phyloP scores from a whole-genome alignment of 2,329 filamentous ascomycete genomes.

The Metarhizium humberi region DNA sequence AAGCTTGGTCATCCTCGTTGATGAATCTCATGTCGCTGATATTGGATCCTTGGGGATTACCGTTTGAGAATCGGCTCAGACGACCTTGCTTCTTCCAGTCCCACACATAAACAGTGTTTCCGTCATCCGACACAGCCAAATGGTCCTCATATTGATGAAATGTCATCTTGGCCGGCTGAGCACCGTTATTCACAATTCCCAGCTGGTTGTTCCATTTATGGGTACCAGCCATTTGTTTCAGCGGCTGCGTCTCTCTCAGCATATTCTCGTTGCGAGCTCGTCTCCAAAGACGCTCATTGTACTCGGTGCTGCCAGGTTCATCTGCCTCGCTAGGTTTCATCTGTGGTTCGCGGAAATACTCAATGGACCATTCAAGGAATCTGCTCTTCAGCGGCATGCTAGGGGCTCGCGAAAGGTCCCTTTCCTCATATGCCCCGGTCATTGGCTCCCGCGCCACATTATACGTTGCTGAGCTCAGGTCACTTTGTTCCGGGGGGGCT shows the following conservation, averaged over 20 bases:
- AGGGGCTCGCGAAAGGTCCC: conserved; percentile 49
- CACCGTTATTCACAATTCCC: conserved; percentile 79
- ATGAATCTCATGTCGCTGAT: conserved; percentile 96
- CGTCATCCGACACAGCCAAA: conserved; percentile 84
- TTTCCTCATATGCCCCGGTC: conserved; percentile 64
- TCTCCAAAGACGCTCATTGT: conserved; percentile 90
- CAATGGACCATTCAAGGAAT: conserved; percentile 92
- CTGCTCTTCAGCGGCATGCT: conserved; percentile 68
- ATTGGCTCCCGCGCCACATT: conserved; percentile 67
- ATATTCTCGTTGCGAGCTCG: conserved; percentile 88
- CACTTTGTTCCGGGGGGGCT: conserved; percentile 64
- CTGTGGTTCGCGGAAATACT: conserved; percentile 96
- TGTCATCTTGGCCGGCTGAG: conserved; percentile 84
- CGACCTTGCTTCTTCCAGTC: conserved; percentile 76
- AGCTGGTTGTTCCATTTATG: conserved; percentile 80
- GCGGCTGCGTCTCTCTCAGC: conserved; percentile 82
- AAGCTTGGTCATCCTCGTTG: conserved; percentile 94
- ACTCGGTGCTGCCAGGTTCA: conserved; percentile 91
- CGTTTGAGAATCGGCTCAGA: conserved; percentile 83
- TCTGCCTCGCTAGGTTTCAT: conserved; percentile 96
- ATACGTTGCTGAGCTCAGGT: conserved; percentile 61
- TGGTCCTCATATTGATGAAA: conserved; percentile 98
- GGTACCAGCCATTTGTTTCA: conserved; percentile 79
- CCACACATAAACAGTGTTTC: conserved; percentile 85
- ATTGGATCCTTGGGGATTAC: conserved; percentile 80